Evolutionary conservation across 495 filamentous ascomycete species (phyloP).

Genomic region (Pyrenopolyporus hunteri): DNA sequence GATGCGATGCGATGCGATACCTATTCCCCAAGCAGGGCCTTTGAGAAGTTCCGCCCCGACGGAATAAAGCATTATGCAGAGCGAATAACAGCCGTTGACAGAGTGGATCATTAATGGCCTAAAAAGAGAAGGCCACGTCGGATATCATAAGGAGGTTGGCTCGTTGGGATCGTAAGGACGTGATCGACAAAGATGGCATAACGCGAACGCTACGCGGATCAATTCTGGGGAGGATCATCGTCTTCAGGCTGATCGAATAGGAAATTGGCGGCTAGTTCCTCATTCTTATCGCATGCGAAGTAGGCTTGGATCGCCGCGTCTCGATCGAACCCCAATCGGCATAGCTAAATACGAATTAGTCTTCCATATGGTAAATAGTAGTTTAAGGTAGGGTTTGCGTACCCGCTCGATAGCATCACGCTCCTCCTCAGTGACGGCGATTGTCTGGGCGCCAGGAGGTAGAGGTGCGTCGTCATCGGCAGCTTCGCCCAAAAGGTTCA

Average conservation of each 20-base stretch:
- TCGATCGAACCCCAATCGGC: constrained; percentile 87
- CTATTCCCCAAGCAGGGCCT: not conserved
- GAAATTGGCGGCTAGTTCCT: constrained; percentile 96
- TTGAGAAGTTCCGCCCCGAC: not conserved
- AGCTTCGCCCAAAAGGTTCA: constrained; percentile 85
- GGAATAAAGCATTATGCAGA: constrained; percentile 20
- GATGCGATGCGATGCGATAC: too few species aligned
- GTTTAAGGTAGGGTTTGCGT: constrained; percentile 50
- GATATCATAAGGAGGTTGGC: constrained; percentile 26
- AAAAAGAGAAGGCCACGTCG: constrained; percentile 8
- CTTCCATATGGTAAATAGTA: not conserved
- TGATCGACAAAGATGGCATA: constrained; percentile 10
- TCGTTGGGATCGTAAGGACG: constrained; percentile 10
- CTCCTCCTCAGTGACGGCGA: constrained; percentile 93
- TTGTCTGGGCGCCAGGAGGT: constrained; percentile 87
- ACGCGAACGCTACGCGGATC: constrained; percentile 2
- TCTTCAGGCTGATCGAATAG: constrained; percentile 97
- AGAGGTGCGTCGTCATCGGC: constrained; percentile 73
- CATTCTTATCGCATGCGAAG: constrained; percentile 99
- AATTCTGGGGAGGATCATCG: constrained; percentile 59
- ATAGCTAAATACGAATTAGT: constrained; percentile 67
- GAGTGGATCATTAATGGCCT: constrained; percentile 15
- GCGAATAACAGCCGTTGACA: constrained; percentile 31
- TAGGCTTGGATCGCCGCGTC: constrained; percentile 97
- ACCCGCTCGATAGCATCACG: constrained; percentile 95